These are phyloP conservation scores for Talaromyces pinophilus DNA, from an alignment of 2,329 filamentous ascomycete genomes.

Conservation along the genomic window DNA sequence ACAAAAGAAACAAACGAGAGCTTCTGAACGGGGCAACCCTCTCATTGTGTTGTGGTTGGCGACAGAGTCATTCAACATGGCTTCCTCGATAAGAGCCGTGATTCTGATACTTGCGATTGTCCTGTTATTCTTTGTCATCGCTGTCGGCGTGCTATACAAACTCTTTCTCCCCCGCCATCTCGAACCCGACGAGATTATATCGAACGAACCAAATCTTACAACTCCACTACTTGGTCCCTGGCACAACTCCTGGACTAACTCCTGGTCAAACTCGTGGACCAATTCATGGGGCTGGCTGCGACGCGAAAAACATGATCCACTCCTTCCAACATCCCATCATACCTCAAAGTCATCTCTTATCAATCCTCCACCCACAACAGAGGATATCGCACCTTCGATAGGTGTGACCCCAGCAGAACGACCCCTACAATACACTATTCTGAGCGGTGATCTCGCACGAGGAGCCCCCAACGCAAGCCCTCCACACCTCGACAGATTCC, in stretches of 20 bases:
- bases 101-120: neutral
- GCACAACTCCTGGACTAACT: neutral
- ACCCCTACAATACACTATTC: neutral
- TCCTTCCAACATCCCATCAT: neutral
- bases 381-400: neutral
- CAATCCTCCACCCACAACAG: neutral
- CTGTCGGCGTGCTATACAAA: neutral
- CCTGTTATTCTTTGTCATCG: neutral
- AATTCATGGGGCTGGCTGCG: conserved; percentile 19
- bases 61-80: neutral
- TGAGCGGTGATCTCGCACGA: neutral
- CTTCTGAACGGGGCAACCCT: neutral
- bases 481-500: neutral
- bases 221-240: neutral
- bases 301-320: neutral
- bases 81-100: neutral
- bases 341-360: neutral
- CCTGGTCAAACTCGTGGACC: conserved; percentile 1
- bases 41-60: neutral
- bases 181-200: neutral
- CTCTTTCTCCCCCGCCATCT: neutral
- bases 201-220: neutral
- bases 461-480: neutral
- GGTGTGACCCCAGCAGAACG: neutral
- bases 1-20: neutral